A percentile compares a stretch with the other conserved stretches of the same genome.
Conservation (phyloP, 495 filamentous ascomycete species). For the Ascobolus immersus region DNA sequence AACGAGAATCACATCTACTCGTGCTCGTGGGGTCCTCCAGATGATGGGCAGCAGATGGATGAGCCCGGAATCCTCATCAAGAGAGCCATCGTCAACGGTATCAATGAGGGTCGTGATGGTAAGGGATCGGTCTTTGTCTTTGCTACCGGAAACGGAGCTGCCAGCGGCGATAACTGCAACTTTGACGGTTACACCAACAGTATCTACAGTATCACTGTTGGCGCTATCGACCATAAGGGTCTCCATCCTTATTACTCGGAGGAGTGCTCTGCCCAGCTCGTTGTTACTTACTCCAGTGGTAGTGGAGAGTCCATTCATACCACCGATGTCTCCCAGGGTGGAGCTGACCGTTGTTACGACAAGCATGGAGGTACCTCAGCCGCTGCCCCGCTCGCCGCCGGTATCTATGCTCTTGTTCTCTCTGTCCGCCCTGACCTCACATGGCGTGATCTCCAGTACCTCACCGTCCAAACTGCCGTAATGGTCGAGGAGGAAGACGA, state of each 20-base stretch:
- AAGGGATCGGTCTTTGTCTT: constrained; percentile 91
- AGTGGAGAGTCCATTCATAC: constrained; percentile 75
- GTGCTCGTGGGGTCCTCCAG: constrained; percentile 90
- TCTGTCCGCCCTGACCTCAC: constrained; percentile 62
- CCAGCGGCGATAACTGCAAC: constrained; percentile 84
- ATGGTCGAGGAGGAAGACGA: constrained; percentile 47
- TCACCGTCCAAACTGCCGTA: constrained; percentile 62
- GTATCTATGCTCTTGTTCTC: constrained; percentile 78
- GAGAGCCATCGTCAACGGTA: constrained; percentile 68
- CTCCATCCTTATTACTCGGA: constrained; percentile 82
- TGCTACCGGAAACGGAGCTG: constrained; percentile 81
- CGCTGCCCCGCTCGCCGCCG: constrained; percentile 73
- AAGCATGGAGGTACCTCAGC: constrained; percentile 89
- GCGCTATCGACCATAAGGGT: constrained; percentile 69
- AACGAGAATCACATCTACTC: constrained; percentile 92
- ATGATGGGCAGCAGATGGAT: constrained; percentile 84
- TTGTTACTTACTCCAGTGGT: constrained; percentile 90
- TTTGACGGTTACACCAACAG: constrained; percentile 98
- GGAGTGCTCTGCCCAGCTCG: constrained; percentile 77
- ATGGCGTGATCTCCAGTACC: constrained; percentile 87
- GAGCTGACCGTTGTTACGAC: constrained; percentile 46
- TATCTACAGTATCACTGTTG: constrained; percentile 93
- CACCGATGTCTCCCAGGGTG: constrained; percentile 90
- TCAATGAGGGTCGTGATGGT: constrained; percentile 63
- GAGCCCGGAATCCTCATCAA: constrained; percentile 71